These are phyloP conservation scores for Corymbia citriodora DNA, from an alignment of 441 rosid species.

Conservation along the genomic window DNA sequence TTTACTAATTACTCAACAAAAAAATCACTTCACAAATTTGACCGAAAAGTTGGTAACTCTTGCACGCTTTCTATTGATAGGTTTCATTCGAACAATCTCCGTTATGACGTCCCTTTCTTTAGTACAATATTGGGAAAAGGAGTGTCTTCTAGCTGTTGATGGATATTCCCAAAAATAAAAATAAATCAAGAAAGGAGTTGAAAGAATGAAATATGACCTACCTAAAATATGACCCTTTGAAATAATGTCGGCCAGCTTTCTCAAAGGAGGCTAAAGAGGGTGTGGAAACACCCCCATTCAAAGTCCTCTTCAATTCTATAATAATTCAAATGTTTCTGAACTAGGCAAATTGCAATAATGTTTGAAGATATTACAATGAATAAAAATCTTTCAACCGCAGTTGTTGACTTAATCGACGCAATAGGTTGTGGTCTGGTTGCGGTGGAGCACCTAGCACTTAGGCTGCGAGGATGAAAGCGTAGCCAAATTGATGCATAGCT, in stretches of 20 bases:
- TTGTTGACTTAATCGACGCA: too few species aligned
- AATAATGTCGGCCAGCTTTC: too few species aligned
- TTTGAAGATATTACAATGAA: too few species aligned
- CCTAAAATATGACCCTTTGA: too few species aligned
- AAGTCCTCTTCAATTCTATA: neutral
- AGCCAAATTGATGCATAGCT: neutral
- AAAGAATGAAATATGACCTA: neutral
- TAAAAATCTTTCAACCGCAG: too few species aligned
- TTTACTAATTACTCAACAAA: too few species aligned
- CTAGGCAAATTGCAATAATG: neutral
- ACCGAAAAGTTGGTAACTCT: too few species aligned
- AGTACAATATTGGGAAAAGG: neutral
- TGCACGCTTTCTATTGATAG: too few species aligned
- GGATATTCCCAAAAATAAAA: neutral
- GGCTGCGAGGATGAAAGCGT: neutral
- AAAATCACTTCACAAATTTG: too few species aligned
- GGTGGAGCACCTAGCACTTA: too few species aligned
- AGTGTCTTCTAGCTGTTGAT: neutral
- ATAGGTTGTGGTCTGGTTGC: neutral
- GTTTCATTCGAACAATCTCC: neutral
- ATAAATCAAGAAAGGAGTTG: too few species aligned
- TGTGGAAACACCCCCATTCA: neutral
- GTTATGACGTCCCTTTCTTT: neutral
- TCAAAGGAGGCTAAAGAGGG: neutral
- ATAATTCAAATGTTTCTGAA: neutral